phyloP scores from a whole-genome alignment of 306 rosid genomes.

The Medicago ruthenica region DNA sequence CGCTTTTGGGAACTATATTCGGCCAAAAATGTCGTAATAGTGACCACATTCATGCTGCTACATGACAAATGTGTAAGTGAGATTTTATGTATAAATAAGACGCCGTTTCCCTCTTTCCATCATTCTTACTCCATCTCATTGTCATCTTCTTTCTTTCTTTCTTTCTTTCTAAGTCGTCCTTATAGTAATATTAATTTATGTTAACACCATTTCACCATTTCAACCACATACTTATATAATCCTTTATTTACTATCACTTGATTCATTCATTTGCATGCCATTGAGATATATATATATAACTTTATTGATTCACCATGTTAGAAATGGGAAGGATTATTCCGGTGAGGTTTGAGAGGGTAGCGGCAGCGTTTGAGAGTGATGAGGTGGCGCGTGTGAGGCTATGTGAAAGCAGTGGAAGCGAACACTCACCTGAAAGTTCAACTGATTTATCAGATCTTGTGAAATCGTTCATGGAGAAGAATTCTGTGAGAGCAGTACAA shows the following conservation, averaged over 20 bases:
- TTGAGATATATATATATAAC: not conserved
- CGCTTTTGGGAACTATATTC: not conserved
- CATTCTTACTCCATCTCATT: conserved; percentile 27
- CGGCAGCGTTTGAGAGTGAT: conserved; percentile 67
- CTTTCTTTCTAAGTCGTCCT: too few species aligned
- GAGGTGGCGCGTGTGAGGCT: conserved; percentile 48
- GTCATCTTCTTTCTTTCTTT: conserved; percentile 33
- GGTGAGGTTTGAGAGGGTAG: conserved; percentile 65
- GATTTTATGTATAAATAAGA: conserved; percentile 37
- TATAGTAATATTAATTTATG: not conserved
- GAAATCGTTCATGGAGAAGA: conserved; percentile 72
- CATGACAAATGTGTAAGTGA: not conserved
- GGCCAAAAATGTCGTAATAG: not conserved
- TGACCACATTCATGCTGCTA: not conserved
- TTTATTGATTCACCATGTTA: not conserved
- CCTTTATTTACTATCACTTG: not conserved
- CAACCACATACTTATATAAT: not conserved
- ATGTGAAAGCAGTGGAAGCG: conserved; percentile 91
- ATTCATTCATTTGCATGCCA: not conserved
- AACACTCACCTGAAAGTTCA: conserved; percentile 68
- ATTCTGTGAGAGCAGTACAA: not conserved
- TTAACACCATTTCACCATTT: conserved; percentile 54
- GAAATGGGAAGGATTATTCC: conserved; percentile 45
- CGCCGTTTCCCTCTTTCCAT: conserved; percentile 34
- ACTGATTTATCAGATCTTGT: conserved; percentile 76